These are phyloP conservation scores for Solanum sejunctum DNA, from an alignment of 257 asterid species.

Conservation along the genomic window DNA sequence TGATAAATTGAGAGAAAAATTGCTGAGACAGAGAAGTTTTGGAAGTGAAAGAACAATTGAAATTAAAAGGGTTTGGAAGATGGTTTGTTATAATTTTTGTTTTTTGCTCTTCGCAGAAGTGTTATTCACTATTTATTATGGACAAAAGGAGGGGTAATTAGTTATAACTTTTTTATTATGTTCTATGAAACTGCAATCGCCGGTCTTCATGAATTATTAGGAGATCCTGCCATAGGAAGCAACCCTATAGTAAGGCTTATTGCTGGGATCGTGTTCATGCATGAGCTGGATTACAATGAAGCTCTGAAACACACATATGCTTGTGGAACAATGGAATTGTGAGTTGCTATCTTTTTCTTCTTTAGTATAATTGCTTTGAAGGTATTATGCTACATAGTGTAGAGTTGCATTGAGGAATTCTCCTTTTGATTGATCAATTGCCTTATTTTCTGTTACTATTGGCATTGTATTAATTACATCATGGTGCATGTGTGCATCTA, in stretches of 20 bases:
- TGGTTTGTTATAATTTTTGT: neutral
- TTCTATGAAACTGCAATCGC: slow-evolving; percentile 60
- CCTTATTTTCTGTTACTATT: neutral
- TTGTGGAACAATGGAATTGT: slow-evolving; percentile 96
- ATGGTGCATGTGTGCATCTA: neutral
- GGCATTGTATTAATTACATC: neutral
- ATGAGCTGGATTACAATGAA: slow-evolving; percentile 89
- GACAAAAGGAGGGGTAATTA: neutral
- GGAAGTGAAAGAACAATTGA: too few relatives aligned
- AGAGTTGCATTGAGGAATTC: neutral
- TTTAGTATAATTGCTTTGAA: neutral
- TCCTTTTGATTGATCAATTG: neutral
- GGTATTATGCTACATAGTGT: neutral
- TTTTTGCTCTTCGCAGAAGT: neutral
- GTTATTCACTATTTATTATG: neutral
- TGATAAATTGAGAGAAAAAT: too few relatives aligned
- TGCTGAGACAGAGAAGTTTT: too few relatives aligned
- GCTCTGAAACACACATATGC: slow-evolving; percentile 86
- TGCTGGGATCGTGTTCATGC: slow-evolving; percentile 76
- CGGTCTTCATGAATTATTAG: slow-evolving; percentile 76
- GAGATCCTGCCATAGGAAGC: slow-evolving; percentile 82
- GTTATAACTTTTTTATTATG: neutral
- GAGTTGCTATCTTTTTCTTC: slow-evolving; percentile 20
- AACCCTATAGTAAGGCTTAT: slow-evolving; percentile 75
- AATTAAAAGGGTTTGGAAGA: neutral